Base-by-base conservation (phyloP, 1,139 yeast species). In the Geotrichum aggregatum region DNA sequence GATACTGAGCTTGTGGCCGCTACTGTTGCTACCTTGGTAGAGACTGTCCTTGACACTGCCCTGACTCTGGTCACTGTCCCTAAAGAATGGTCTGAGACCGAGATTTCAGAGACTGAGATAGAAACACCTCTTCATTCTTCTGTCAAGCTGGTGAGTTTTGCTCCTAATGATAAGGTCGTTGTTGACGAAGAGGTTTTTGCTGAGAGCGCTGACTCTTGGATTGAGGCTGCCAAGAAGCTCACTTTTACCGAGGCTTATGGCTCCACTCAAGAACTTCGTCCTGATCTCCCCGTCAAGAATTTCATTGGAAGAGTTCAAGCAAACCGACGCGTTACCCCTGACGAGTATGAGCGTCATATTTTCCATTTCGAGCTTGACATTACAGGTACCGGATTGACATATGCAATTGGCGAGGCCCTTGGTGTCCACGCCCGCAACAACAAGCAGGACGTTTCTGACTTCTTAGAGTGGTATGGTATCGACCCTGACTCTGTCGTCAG, bases 301-400 rank as follows among this genome's bases (percentile, higher is more conserved):
- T 89, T 83, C 65, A 79, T 89, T 52, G 95, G 89, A 54, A 87
- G 84, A 70, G 98, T 92, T 48, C 87, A 88, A 69, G 95, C 87
- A 66, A 91, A 89, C 75, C 84, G 82, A 71, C 82, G 98, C 66
- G 85, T 92, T 59, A 92, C 98, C n/a, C 98, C 98, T 10, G 66
- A 66, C 42, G 92, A 87, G 64, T 92, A 92, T 69, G 87, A 87
- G 56, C 87, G 98, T 74, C 87, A 92, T 71, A 91, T 92, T 66
- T 92, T 92, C 89, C 96, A 92, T 68, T 85, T 92, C 63, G 98
- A 92, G 72, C 87, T 92, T 62, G 98, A 92, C 68, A 79, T 83
- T 63, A 72, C 91, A 48, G 95, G 95, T 50, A 89, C 98, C 41
- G 97, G 95, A 28, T 77, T 92, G 67, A 87, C 81, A 50, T 92